Base-by-base conservation (phyloP, 768 basidiomycete genomes). In the Pleurotus eryngii region DNA sequence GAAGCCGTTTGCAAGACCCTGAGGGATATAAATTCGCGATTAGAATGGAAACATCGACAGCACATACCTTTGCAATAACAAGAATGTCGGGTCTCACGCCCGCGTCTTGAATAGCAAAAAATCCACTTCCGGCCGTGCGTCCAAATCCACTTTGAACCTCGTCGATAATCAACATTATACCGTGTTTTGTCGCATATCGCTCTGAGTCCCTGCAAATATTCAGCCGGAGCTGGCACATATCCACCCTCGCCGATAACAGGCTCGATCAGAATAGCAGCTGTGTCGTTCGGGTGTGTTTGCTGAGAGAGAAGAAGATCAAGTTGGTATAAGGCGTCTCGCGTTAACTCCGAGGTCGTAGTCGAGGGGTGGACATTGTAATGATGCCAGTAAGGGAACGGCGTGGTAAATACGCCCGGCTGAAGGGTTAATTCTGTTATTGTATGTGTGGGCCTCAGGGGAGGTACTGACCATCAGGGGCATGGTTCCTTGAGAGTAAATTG, bases 231-330 rank as follows among this genome's bases (percentile, higher is more conserved):
- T 26, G 92, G 86, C 14, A 97, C 90, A 70, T 98, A 98, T 1
- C 96, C 96, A 37, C 96, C 96, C 71, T 98, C 96, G 22, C 95
- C 95, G 27, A 98, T 78, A 1, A 98, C 88, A 42, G 96, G 91
- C 76, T 98, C 96, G 42, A 98, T 72, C 61, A 98, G 73, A 65
- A 98, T 87, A n/a, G 94, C 95, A 1, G 95, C 93, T 0, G 94
- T 95, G 68, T 98, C 95, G 4, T 73, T 70, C 0, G 95, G 90
- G 1, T 87, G 78, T 5, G 86, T 87, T 70, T 95, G 92, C 70
- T 98, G 95, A 1, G 72, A 61, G 0, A 83, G 72, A 11, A 96
- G 67, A 12, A 97, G 80, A 55, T 92, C 86, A 17, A 98, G 80
- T 68, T 95, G 91, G 70, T 89, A 86, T 14, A 94, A 78, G 17